A percentile compares a stretch with the other conserved stretches of the same genome.
Conservation (phyloP, 805 yeast species). For the Komagataella ulmi region DNA sequence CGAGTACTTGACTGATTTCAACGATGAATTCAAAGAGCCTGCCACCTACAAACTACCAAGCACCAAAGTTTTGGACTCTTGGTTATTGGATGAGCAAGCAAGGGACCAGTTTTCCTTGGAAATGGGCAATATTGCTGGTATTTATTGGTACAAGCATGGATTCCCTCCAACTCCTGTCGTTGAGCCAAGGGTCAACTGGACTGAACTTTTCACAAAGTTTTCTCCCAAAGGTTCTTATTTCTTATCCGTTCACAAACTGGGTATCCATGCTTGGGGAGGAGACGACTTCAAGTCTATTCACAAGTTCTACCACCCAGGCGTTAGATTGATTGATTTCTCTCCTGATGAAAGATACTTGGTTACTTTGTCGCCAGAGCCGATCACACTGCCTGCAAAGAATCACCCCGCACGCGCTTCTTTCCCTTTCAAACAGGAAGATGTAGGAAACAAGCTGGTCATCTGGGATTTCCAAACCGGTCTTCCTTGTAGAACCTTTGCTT, state of each 20-base stretch:
- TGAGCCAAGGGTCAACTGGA: conserved; percentile 75
- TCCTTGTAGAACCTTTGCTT: conserved; percentile 81
- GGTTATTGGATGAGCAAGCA: conserved; percentile 82
- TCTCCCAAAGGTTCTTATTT: conserved; percentile 89
- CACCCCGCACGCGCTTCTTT: conserved; percentile 51
- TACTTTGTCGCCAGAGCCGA: conserved; percentile 80
- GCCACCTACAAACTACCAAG: conserved; percentile 56
- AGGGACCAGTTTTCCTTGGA: conserved; percentile 87
- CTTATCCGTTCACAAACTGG: conserved; percentile 84
- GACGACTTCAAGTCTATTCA: conserved; percentile 56
- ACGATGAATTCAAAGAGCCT: conserved; percentile 59
- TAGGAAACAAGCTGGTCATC: conserved; percentile 85
- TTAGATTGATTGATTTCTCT: conserved; percentile 79
- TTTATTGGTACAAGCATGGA: conserved; percentile 70
- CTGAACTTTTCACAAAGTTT: conserved; percentile 77
- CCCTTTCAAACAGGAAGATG: conserved; percentile 80
- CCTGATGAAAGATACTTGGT: conserved; percentile 86
- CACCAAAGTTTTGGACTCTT: conserved; percentile 72
- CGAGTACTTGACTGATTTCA: conserved; percentile 54
- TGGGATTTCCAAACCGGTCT: conserved; percentile 85
- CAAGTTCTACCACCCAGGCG: conserved; percentile 81
- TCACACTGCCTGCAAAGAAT: conserved; percentile 52
- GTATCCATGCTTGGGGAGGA: conserved; percentile 96
- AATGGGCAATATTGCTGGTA: conserved; percentile 66
- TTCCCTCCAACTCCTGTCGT: conserved; percentile 63